Evolutionary conservation across 169 alveolate species (phyloP), one percentile per base, ranked within the genome.

Genomic region (Sarcocystis neurona): DNA sequence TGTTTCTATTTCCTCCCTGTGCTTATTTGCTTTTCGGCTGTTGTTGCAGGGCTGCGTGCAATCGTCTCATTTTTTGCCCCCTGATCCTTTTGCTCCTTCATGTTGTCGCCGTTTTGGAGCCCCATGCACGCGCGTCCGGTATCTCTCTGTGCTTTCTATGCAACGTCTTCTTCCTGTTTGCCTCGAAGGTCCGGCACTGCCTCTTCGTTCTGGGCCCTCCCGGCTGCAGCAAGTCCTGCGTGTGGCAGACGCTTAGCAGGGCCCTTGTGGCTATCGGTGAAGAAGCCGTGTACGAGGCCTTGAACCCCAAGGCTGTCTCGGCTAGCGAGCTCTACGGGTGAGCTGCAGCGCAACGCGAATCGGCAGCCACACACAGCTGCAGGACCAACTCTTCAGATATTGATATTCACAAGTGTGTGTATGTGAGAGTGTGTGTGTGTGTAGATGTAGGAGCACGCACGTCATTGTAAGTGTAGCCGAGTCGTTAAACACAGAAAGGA

Each of bases 251-350:
- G 20, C 93, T 97, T 80, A 94, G 96, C 79, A 94, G 87, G 39
- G 91, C 98, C 10, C 90, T 94, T 89, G 94, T 94, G 60, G 95
- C 94, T 41, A 93, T 94, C 66, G 97, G 97, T 12, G 97, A 95
- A 90, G 97, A 94, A 72, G 94, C 97, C 41, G 96, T 95, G 77
- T 96, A 94, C 90, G 99, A 98, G 91, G 97, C 97, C 89, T 91
- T 97, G 75, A 97, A 97, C 91, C 99, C 99, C 12, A 98, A 98
- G 93, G 99, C 99, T 75, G 97, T 98, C 32, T 97, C 98, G 86
- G 95, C 98, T 2, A 97, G 96, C 90, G 99, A 98, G 94, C 96
- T 98, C 74, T 98, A 97, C 90, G 99, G 99, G 79, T 96, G 60
- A 0, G 47, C 6, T 1, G 30, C 2, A 6, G 15, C 60, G 15